A percentile compares a stretch with the other conserved stretches of the same genome.
Conservation (phyloP, 2,329 filamentous ascomycete species). For the Allantophomopsis cytisporea region DNA sequence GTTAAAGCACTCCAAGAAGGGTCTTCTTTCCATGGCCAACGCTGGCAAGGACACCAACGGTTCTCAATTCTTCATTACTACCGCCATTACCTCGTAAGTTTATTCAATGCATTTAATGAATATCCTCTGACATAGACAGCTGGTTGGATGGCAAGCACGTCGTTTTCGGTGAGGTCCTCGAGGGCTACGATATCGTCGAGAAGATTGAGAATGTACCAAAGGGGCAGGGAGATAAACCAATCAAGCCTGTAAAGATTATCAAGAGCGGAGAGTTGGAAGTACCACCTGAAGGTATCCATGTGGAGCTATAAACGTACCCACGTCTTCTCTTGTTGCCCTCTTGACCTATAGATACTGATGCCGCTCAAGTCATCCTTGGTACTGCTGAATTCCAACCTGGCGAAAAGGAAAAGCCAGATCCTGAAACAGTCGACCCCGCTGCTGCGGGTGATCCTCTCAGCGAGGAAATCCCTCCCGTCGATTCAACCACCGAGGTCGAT, state of each 20-base stretch:
- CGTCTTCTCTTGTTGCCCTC: slow-evolving; percentile 7
- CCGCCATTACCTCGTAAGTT: slow-evolving; percentile 58
- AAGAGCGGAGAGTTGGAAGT: slow-evolving; percentile 78
- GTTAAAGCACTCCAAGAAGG: slow-evolving; percentile 81
- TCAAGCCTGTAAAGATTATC: slow-evolving; percentile 56
- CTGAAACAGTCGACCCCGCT: too few species aligned
- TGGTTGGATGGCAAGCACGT: slow-evolving; percentile 80
- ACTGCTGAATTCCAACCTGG: slow-evolving; percentile 17
- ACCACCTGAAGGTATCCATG: slow-evolving; percentile 83
- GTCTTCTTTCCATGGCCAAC: slow-evolving; percentile 76
- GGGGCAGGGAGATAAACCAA: slow-evolving; percentile 53
- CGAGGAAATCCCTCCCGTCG: too few species aligned
- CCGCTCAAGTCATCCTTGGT: slow-evolving; percentile 14
- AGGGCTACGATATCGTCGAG: slow-evolving; percentile 70
- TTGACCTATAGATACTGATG: too few species aligned
- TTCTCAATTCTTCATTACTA: slow-evolving; percentile 87
- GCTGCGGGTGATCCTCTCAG: too few species aligned
- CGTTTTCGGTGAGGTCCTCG: slow-evolving; percentile 79
- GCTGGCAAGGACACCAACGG: slow-evolving; percentile 77
- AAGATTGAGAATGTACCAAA: slow-evolving; percentile 65
- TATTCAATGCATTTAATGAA: slow-evolving; percentile 6
- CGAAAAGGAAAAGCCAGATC: slow-evolving; percentile 7
- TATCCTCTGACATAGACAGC: slow-evolving; percentile 20
- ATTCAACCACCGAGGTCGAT: slow-evolving; percentile 4
- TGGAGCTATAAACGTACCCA: slow-evolving; percentile 59